Conservation (phyloP, 2,329 filamentous ascomycete genomes). For the Ophiostoma sp. region DNA sequence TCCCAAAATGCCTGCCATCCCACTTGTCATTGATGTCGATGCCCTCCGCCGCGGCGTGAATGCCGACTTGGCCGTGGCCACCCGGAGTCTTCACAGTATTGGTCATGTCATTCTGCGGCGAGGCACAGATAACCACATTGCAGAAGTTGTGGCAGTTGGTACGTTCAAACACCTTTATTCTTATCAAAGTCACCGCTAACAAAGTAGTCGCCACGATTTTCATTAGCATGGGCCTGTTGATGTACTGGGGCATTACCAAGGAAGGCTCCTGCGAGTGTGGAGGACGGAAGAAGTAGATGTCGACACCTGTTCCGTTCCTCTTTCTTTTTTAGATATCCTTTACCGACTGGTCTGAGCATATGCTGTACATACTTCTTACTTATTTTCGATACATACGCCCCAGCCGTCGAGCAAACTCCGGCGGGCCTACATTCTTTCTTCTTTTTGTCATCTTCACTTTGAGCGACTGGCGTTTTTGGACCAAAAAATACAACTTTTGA, state of each 20-base stretch:
- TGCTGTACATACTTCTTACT: neutral
- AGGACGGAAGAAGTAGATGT: conserved; percentile 15
- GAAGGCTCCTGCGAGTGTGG: conserved; percentile 21
- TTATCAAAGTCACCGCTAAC: neutral
- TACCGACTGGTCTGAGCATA: conserved; percentile 1
- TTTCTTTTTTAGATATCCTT: neutral
- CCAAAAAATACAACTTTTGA: neutral
- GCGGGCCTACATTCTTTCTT: neutral
- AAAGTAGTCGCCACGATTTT: neutral
- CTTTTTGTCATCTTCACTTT: neutral
- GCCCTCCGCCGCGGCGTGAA: conserved; percentile 6
- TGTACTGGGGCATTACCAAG: conserved; percentile 25
- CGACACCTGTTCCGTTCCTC: neutral
- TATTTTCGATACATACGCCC: conserved; percentile 11
- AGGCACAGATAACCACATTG: conserved; percentile 24
- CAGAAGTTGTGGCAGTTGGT: conserved; percentile 24
- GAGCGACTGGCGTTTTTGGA: neutral
- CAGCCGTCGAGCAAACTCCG: conserved; percentile 17
- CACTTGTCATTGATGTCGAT: neutral
- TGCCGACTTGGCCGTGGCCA: neutral
- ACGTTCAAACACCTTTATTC: neutral
- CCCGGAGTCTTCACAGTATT: conserved; percentile 15
- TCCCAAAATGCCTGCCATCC: neutral
- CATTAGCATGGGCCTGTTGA: conserved; percentile 16
- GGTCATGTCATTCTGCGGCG: conserved; percentile 20